Base-by-base conservation (phyloP, 2,329 filamentous ascomycete species). In the Chalaropsis ovoidea region DNA sequence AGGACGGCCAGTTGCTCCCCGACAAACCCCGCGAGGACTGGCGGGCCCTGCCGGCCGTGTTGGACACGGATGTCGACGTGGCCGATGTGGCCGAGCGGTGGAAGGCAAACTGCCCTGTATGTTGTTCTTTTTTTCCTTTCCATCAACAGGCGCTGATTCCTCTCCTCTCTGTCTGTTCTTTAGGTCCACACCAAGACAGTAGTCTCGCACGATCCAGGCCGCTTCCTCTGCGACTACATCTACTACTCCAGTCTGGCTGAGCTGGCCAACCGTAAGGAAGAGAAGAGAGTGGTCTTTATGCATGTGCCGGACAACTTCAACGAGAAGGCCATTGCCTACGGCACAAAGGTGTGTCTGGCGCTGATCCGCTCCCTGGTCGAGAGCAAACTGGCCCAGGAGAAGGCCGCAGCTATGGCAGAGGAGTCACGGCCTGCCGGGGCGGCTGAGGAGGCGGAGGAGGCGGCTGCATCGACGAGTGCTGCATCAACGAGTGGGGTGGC, bases 141-240 rank as follows among this genome's bases (percentile, higher is more conserved):
- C 15, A 19, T 27, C 24, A 43, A 3, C 42, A n/a, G 3, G 42
- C 17, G 42, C 42, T 43, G 17, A 43, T 43, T 13, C 41, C 8
- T 42, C 8, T 42, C 15, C 17, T n/a, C 42, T 3, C 17, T 13
- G 42, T 15, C 3, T 49, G 2, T 68, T 64, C 67, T 5, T 66
- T 65, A 77, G 78, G 70, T 73, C 54, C 72, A 75, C 56, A 69
- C 74, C 62, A 78, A 81, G 68, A 73, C 85, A 7, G 79, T 83
- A 41, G 76, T 88, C 47, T 90, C 86, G 0, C 80, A 85, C 54
- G 86, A 92, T 69, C 84, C 88, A 0, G 88, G 88, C 2, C 81
- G 81, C 22, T 92, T 87, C 73, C 77, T 91, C 17, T 92, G 88
- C 74, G 88, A 92, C 72, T 92, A 89, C 71, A 90, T 88, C 69